Evolutionary conservation across 176 grass and related monocot species (phyloP), one percentile per base, ranked within the genome.

Genomic region (Eragrostis curvula): DNA sequence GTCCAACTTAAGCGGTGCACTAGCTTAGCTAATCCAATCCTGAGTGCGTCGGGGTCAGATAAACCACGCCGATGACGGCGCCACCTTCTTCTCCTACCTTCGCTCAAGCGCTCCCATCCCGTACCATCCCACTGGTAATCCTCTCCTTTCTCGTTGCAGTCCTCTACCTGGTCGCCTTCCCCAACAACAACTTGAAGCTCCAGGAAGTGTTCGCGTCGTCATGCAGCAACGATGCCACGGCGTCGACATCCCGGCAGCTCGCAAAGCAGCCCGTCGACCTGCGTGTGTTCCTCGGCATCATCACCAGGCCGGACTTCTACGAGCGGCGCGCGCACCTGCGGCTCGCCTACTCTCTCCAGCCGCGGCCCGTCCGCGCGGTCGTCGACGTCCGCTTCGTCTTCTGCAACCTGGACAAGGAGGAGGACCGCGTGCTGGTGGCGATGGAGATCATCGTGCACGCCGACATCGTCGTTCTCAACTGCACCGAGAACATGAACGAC

Each of bases 401-500:
- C 32, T 36, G 32, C 32, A 36, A 36, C 32, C 32, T 36, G 32
- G 32, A 36, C 32, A 36, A 4, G 32, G 32, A 36, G 32, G 32
- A 36, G 32, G 32, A 36, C 32, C 32, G 32, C 32, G 32, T 36
- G 32, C 32, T 36, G 32, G 32, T 36, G 32, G 32, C 32, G 32
- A 36, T 36, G 32, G 32, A 36, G 32, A 36, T 36, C 32, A 36
- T 36, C 32, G 32, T 36, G 32, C 32, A 36, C 32, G 32, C 3
- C 32, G 92, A 91, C 78, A 79, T 94, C 79, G 40, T 94, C 41
- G 83, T 91, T 40, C 69, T 94, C 47, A 79, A 94, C 65, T 94
- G 89, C 88, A 86, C 86, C 29, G 92, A 94, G 86, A 94, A 88
- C 86, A 90, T 91, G 88, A 73, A 91, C 75, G 48, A 45, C 9